Evolutionary conservation across 176 grass and related monocot species (phyloP), one percentile per base, ranked within the genome.

Genomic region (Eleusine coracana): DNA sequence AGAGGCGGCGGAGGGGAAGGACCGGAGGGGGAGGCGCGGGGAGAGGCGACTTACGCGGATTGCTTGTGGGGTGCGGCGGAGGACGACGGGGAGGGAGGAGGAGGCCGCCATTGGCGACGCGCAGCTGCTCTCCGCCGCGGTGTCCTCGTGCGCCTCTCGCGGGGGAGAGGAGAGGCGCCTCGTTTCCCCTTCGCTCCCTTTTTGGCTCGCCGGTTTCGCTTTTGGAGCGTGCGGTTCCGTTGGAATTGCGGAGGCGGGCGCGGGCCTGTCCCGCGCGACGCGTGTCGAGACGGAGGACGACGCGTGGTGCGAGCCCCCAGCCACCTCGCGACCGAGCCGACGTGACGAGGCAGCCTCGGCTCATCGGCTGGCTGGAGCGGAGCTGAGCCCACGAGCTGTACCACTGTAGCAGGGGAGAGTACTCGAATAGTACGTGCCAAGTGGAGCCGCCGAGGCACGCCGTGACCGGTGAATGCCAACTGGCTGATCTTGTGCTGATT

Each of bases 221-320:
- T 86, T 89, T 56, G 83, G 60, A 72, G 83, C 83, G 49, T 66
- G 87, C 83, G 78, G 54, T 60, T 86, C 80, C 78, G 50, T 81
- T 52, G 78, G 78, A 56, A 86, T 59, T 17, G 83, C 65, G 46
- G 39, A 49, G 49, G 36, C 42, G 34, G 41, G 49, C 54, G 68
- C 68, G 6, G 55, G 66, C 70, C 48, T 56, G 64, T 55, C 56
- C 29, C 28, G 45, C 66, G 2, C 5, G 73, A 77, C 79, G 85
- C 88, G 68, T 86, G 79, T 68, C 50, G 40, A 60, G 10, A 7
- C 10, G 52, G 39, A 25, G 39, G 71, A 21, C 58, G 79, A 86
- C 79, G 84, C 88, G 88, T 82, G 88, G 83, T 50, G 73, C 49
- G 48, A 68, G 58, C 71, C 17, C 17, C 59, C 40, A 46, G 55